Evolutionary conservation across 2,329 filamentous ascomycete genomes (phyloP).

Genomic region (Talaromyces sp.): DNA sequence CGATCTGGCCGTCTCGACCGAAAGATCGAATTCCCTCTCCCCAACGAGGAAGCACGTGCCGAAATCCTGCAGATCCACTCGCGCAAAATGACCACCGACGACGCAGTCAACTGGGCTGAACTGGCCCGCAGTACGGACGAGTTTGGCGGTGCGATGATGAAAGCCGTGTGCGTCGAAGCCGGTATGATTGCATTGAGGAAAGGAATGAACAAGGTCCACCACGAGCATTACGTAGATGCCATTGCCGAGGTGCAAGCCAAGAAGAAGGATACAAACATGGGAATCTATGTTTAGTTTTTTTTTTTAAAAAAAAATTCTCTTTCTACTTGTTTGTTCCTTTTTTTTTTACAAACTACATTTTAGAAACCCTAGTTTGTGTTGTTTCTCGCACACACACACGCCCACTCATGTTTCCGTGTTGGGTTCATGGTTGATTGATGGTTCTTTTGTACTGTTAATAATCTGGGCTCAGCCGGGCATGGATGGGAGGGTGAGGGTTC

Average conservation of each 20-base stretch:
- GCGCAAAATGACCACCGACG: constrained; percentile 95
- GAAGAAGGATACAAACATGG: constrained; percentile 74
- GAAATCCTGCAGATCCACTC: constrained; percentile 98
- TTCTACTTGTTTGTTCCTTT: neutral
- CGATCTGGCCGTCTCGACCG: constrained; percentile 88
- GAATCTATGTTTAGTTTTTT: constrained; percentile 37
- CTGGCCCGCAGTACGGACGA: constrained; percentile 95
- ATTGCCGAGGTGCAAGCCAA: constrained; percentile 84
- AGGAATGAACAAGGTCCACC: constrained; percentile 93
- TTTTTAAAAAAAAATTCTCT: neutral
- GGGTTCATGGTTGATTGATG: neutral
- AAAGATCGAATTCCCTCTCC: constrained; percentile 97
- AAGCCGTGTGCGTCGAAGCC: constrained; percentile 97
- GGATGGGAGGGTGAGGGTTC: neutral
- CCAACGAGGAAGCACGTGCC: constrained; percentile 94
- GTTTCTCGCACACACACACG: neutral
- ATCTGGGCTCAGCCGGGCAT: neutral
- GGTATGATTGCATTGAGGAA: constrained; percentile 97
- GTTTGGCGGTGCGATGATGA: constrained; percentile 95
- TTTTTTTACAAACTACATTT: neutral
- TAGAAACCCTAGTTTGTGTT: neutral
- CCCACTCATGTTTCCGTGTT: neutral
- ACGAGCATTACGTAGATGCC: constrained; percentile 98
- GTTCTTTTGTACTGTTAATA: neutral
- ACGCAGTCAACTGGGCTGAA: constrained; percentile 91